Conservation (phyloP, 768 basidiomycete genomes). For the Xerocomus spinulosus region DNA sequence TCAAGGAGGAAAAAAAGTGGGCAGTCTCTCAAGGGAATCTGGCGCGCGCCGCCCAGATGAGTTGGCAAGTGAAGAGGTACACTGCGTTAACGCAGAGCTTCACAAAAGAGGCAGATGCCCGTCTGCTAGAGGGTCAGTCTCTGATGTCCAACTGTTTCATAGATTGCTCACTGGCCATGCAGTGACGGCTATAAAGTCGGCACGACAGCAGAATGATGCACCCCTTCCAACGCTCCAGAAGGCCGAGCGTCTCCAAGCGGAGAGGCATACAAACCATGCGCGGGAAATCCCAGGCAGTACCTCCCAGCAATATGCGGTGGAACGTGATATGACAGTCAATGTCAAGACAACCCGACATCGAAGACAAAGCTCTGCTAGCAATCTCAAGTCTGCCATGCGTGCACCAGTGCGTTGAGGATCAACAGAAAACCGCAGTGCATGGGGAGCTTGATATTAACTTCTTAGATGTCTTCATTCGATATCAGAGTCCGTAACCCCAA, state of each 20-base stretch:
- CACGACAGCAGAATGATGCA: slow-evolving; percentile 13
- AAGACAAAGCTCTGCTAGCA: slow-evolving; percentile 28
- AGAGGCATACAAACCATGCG: slow-evolving; percentile 29
- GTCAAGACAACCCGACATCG: slow-evolving; percentile 27
- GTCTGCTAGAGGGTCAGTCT: slow-evolving; percentile 55
- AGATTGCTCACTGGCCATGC: slow-evolving; percentile 4
- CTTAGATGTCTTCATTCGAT: background rate
- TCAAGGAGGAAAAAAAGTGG: slow-evolving; percentile 87
- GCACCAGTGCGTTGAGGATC: slow-evolving; percentile 29
- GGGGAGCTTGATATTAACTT: slow-evolving; percentile 1
- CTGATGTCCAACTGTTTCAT: background rate
- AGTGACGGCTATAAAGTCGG: slow-evolving; percentile 27
- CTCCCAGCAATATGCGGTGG: slow-evolving; percentile 26
- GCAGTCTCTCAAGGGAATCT: slow-evolving; percentile 73
- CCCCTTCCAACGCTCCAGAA: slow-evolving; percentile 21
- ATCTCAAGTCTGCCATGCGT: slow-evolving; percentile 36
- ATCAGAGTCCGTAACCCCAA: background rate
- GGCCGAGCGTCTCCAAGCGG: slow-evolving; percentile 17
- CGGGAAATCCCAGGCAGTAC: slow-evolving; percentile 12
- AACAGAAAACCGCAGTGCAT: background rate
- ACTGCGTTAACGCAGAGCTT: slow-evolving; percentile 78
- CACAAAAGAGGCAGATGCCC: slow-evolving; percentile 69
- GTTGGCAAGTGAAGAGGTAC: slow-evolving; percentile 80
- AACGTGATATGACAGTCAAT: slow-evolving; percentile 29
- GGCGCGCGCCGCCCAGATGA: slow-evolving; percentile 72